Evolutionary conservation across 2,329 filamentous ascomycete genomes (phyloP).

Genomic region (Monosporascus cannonballus): DNA sequence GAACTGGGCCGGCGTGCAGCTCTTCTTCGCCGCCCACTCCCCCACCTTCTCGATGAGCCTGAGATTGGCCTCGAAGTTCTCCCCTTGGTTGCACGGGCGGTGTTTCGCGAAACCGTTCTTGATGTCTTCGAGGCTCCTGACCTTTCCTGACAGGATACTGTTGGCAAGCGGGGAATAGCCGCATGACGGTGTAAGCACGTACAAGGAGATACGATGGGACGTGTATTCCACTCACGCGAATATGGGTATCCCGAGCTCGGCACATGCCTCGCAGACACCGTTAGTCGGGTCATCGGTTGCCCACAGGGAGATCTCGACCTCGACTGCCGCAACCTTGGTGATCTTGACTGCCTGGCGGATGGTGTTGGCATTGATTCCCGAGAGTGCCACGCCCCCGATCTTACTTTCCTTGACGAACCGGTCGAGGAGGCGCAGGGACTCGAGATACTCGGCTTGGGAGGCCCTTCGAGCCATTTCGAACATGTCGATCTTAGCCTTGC

Average conservation of each 20-base stretch:
- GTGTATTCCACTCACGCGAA: slow-evolving; percentile 46
- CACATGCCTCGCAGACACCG: slow-evolving; percentile 29
- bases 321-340: slow-evolving; percentile 24
- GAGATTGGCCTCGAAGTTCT: slow-evolving; percentile 9
- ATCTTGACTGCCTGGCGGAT: slow-evolving; percentile 22
- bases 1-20: slow-evolving; percentile 15
- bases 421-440: slow-evolving; percentile 21
- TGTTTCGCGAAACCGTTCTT: background rate
- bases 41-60: slow-evolving; percentile 11
- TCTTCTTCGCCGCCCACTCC: slow-evolving; percentile 12
- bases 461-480: slow-evolving; percentile 43
- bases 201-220: background rate
- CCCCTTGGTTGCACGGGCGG: background rate
- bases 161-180: background rate
- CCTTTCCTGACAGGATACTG: slow-evolving; percentile 11
- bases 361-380: slow-evolving; percentile 25
- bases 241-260: slow-evolving; percentile 47
- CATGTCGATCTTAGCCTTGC: slow-evolving; percentile 41
- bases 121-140: slow-evolving; percentile 7
- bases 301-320: slow-evolving; percentile 30
- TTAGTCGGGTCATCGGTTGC: slow-evolving; percentile 21
- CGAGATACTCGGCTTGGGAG: slow-evolving; percentile 25
- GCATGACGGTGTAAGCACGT: background rate
- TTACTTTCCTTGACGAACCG: slow-evolving; percentile 26
- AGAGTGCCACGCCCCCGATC: slow-evolving; percentile 28